Base-by-base conservation (phyloP, 108 stramenopile genomes). In the Epipyxis sp. region DNA sequence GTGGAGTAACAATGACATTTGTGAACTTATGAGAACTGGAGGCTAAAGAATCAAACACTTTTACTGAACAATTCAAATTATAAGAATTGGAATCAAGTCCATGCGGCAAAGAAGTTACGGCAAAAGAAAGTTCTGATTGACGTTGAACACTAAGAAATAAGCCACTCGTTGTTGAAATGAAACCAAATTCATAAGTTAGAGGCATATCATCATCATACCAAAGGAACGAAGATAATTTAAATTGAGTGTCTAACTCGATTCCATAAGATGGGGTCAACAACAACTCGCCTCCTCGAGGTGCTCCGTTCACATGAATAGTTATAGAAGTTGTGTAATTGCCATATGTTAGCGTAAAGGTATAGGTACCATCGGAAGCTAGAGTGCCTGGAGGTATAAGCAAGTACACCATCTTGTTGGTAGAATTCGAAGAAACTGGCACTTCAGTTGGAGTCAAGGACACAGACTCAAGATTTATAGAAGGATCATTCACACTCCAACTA, bases 191-290 rank as follows among this genome's bases (percentile, higher is more conserved):
- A 65, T 65, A 65, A 65, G 61, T 32, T 32, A 65, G 34, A 32
- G 61, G 61, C 61, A 65, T 32, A 65, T 65, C 61, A 65, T 65
- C 61, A 65, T 65, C 61, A 65, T 32, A 32, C 61, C 61, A 65
- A 32, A 32, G 34, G 30, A 32, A 32, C 20, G 61, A 16, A 65
- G 34, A 65, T 16, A 65, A 65, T 16, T 16, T 32, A 65, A 65
- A 65, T 32, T 16, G 20, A 32, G 20, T 32, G 61, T 65, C 34
- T 65, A 65, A 32, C 61, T 65, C 61, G 6, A 32, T 65, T 65
- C 61, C 61, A 32, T 65, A 32, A 16, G 34, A 65, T 32, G 61
- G 61, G 10, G 20, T 65, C 61, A 65, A 16, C 20, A 32, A 16
- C 20, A 65, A 65, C 34, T 32, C 30, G 20, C 61, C 61, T 37